Percentiles rank a stretch among this genome's conserved stretches.
Conservation (phyloP, 1,139 yeast genomes). For the Lodderomyces parapsilosis region DNA sequence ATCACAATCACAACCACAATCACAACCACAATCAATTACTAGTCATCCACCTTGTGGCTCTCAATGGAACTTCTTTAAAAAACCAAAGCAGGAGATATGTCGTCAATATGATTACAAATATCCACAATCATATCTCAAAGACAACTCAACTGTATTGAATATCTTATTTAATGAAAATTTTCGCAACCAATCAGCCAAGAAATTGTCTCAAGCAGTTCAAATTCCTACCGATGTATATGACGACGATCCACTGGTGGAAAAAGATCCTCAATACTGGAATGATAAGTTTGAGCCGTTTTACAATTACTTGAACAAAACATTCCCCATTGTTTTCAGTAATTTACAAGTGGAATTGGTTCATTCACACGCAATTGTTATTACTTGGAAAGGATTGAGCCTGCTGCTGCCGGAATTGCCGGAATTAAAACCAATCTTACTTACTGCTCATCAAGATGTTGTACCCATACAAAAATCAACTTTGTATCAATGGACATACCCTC, state of each 20-base stretch:
- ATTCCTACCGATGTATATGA: slow-evolving; percentile 67
- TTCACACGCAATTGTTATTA: slow-evolving; percentile 27
- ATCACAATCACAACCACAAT: background rate
- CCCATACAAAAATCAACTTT: slow-evolving; percentile 37
- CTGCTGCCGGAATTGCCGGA: too few species aligned
- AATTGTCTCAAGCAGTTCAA: slow-evolving; percentile 51
- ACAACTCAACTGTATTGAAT: slow-evolving; percentile 31
- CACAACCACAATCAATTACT: background rate
- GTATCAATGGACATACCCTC: slow-evolving; percentile 39
- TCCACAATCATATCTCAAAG: slow-evolving; percentile 26
- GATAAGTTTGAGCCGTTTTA: slow-evolving; percentile 28
- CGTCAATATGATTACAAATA: slow-evolving; percentile 27
- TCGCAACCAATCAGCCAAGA: slow-evolving; percentile 32
- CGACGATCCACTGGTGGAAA: slow-evolving; percentile 26
- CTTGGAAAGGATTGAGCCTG: slow-evolving; percentile 27
- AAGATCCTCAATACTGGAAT: slow-evolving; percentile 31
- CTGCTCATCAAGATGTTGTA: slow-evolving; percentile 47
- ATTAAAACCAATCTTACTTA: slow-evolving; percentile 35
- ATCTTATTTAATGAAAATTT: slow-evolving; percentile 31
- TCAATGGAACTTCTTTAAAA: background rate
- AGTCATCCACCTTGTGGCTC: background rate
- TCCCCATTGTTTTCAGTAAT: slow-evolving; percentile 29
- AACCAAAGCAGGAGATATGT: slow-evolving; percentile 15
- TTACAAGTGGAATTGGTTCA: slow-evolving; percentile 25
- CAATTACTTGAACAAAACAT: slow-evolving; percentile 26